A percentile compares a stretch with the other conserved stretches of the same genome.
These are phyloP conservation scores for Knoxdaviesia proteae DNA, from an alignment of 2,329 filamentous ascomycete genomes.

Conservation along the genomic window DNA sequence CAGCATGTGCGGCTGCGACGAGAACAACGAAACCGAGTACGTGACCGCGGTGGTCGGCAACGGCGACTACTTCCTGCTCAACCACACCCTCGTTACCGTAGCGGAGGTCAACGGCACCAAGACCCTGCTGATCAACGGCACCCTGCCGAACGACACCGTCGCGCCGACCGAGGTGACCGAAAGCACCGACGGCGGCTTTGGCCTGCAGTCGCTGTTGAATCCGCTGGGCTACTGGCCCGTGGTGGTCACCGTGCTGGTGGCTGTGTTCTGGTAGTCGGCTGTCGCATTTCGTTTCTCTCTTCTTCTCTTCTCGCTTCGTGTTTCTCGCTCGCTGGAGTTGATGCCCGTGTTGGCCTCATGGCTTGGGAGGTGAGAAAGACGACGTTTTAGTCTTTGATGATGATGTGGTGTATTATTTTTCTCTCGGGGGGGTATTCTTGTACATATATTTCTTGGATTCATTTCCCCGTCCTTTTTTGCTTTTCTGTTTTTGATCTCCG, in stretches of 20 bases:
- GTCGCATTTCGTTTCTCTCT: not conserved
- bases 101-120: constrained; percentile 33
- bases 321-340: too few species aligned
- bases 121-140: constrained; percentile 56
- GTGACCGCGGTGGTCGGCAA: constrained; percentile 43
- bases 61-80: constrained; percentile 35
- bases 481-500: too few species aligned
- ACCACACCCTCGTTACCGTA: constrained; percentile 41
- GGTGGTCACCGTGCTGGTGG: constrained; percentile 19
- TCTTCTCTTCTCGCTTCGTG: not conserved
- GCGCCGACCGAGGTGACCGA: constrained; percentile 21
- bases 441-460: not conserved
- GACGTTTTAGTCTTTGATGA: too few species aligned
- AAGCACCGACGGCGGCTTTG: constrained; percentile 12
- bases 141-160: constrained; percentile 46
- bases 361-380: too few species aligned
- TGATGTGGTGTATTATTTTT: too few species aligned
- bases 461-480: not conserved
- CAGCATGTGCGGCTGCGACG: constrained; percentile 43
- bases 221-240: constrained; percentile 29
- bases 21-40: constrained; percentile 38
- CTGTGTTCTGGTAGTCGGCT: constrained; percentile 19
- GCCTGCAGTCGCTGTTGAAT: constrained; percentile 13
- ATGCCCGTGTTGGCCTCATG: too few species aligned
- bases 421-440: too few species aligned